phyloP scores from a whole-genome alignment of 1,284 basidiomycete genomes.

The Rhodofomes roseus region DNA sequence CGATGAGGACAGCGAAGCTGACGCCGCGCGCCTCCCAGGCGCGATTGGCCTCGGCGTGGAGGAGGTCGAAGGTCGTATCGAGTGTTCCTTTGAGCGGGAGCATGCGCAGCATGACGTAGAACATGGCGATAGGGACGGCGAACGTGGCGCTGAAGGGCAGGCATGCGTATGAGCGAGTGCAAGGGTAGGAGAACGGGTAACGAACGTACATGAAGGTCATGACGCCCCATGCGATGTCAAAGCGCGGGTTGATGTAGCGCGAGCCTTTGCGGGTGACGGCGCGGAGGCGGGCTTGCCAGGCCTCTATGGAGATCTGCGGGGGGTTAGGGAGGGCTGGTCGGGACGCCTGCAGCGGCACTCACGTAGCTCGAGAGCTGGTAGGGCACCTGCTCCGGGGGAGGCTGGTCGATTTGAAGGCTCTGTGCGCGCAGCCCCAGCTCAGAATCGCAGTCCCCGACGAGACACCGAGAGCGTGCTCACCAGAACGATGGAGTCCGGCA shows the following conservation, averaged over 20 bases:
- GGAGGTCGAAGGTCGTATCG: conserved; percentile 10
- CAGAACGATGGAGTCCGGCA: conserved; percentile 3
- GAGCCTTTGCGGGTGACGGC: conserved; percentile 36
- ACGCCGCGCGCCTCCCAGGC: conserved; percentile 36
- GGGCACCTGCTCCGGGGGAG: conserved; percentile 24
- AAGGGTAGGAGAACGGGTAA: not conserved
- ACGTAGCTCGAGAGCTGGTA: conserved; percentile 29
- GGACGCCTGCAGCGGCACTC: conserved; percentile 11
- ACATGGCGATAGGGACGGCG: conserved; percentile 38
- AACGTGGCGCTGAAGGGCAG: conserved; percentile 33
- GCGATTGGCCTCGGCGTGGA: conserved; percentile 19
- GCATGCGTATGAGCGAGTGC: not conserved
- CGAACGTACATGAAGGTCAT: conserved; percentile 38
- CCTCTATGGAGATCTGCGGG: conserved; percentile 39
- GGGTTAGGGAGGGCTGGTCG: not conserved
- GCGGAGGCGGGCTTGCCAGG: conserved; percentile 42
- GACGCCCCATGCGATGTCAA: conserved; percentile 44
- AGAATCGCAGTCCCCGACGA: not conserved
- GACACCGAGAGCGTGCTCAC: not conserved
- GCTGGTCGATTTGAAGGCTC: conserved; percentile 21
- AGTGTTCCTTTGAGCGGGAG: conserved; percentile 19
- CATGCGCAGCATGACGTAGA: conserved; percentile 32
- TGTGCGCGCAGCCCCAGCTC: conserved; percentile 6
- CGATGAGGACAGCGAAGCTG: conserved; percentile 37
- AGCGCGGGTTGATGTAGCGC: conserved; percentile 40